phyloP scores from a whole-genome alignment of 2,329 filamentous ascomycete genomes.

The Xylaria sp. region DNA sequence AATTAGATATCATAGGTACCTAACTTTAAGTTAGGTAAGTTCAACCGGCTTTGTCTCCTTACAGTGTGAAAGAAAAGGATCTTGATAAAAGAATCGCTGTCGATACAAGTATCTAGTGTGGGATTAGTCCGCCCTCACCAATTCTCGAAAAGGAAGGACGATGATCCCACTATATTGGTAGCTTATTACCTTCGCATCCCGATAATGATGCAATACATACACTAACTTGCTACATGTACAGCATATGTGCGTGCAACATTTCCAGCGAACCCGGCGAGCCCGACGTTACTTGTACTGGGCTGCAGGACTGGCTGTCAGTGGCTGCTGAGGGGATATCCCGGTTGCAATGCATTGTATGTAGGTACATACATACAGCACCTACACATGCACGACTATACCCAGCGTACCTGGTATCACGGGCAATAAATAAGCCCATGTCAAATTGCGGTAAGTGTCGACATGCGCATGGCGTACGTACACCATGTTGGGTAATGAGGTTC shows the following conservation, averaged over 20 bases:
- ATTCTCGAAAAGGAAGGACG: conserved; percentile 36
- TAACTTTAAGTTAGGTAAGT: too few species aligned
- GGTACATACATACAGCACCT: too few species aligned
- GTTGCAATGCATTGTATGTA: neutral
- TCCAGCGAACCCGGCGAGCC: conserved; percentile 1
- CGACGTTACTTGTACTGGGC: too few species aligned
- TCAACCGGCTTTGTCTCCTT: conserved; percentile 7
- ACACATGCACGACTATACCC: too few species aligned
- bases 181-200: conserved; percentile 27
- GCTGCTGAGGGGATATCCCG: conserved; percentile 10
- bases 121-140: neutral
- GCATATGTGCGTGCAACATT: conserved; percentile 2
- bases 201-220: conserved; percentile 34
- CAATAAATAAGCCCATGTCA: conserved; percentile 5
- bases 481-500: neutral
- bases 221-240: neutral
- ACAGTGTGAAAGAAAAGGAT: conserved; percentile 26
- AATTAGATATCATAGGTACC: neutral
- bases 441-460: conserved; percentile 1
- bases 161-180: conserved; percentile 19
- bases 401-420: neutral
- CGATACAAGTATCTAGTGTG: neutral
- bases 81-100: conserved; percentile 7
- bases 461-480: neutral
- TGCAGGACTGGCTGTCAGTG: too few species aligned